Evolutionary conservation across 1,284 basidiomycete genomes (phyloP), one percentile per base, ranked within the genome.

Genomic region (Cryptococcus neoformans): DNA sequence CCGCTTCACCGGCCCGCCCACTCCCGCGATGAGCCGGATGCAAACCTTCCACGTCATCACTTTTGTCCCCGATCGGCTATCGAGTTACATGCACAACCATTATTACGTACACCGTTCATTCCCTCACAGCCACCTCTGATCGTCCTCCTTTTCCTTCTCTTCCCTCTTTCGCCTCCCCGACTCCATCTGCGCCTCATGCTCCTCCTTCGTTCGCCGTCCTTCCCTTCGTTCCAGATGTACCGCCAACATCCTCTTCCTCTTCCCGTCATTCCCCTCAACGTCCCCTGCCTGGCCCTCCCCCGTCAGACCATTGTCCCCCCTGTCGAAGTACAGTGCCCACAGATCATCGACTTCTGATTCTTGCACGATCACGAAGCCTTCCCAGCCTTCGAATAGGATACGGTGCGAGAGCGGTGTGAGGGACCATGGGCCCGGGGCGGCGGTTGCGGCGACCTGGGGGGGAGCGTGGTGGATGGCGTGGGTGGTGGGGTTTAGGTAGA

Each of bases 261-360:
- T 28, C 28, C 53, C 53, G 8, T 28, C 40, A n/a, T 14, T 48
- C 12, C 57, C 57, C 11, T 47, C 44, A 14, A 35, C 35, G 40
- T 55, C 48, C 7, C 53, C 53, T 6, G 49, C 53, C 34, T 39
- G n/a, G 17, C 47, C 46, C 58, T 64, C 35, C 46, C 60, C 34
- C 42, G 56, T 34, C 48, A 58, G 42, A 21, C 56, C 56, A 34
- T 58, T 52, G 34, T 54, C 56, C 37, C 36, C 41, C 11, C 48
- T 34, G 37, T 58, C 56, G 35, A 58, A 58, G 21, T 58, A 58
- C 16, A 58, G 35, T 12, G 56, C 56, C 56, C 56, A 58, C 38
- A 41, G 47, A 52, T 50, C 56, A 5, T 42, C 14, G 21, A 44
- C 46, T 36, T 37, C 56, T 38, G 53, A 47, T 40, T 58, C 56